Conservation (phyloP, 805 yeast species). For the Candida montana region DNA sequence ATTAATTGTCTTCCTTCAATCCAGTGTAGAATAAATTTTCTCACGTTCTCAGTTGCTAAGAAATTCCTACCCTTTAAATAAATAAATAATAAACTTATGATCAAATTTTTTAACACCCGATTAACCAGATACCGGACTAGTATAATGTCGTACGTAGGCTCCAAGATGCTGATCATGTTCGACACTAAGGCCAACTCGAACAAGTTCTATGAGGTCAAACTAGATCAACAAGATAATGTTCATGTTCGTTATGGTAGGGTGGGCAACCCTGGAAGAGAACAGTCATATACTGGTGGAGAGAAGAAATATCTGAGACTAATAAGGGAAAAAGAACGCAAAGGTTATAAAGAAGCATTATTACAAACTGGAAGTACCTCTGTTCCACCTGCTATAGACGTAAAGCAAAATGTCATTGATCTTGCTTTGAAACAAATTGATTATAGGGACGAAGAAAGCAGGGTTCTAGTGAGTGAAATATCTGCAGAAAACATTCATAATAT, state of each 20-base stretch:
- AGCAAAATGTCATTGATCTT: constrained; percentile 4
- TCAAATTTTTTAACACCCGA: too few species aligned
- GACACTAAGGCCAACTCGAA: constrained; percentile 5
- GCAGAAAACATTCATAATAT: background rate
- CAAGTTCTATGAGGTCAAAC: constrained; percentile 5
- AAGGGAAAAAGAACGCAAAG: too few species aligned
- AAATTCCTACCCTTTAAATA: too few species aligned
- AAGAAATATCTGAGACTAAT: too few species aligned
- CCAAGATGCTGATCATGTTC: constrained; percentile 7
- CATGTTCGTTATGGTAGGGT: constrained; percentile 7
- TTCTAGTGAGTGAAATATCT: constrained; percentile 2
- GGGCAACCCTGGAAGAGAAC: constrained; percentile 3
- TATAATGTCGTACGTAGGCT: constrained; percentile 2
- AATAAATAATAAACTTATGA: too few species aligned
- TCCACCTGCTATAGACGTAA: background rate
- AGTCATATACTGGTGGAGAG: background rate
- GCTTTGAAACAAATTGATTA: constrained; percentile 6
- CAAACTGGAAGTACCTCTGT: too few species aligned
- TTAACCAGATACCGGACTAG: too few species aligned
- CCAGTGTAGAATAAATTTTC: too few species aligned
- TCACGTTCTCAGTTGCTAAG: too few species aligned
- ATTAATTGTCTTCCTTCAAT: too few species aligned
- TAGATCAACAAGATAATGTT: constrained; percentile 1
- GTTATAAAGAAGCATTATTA: too few species aligned
- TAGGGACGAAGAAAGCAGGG: constrained; percentile 2